phyloP scores from a whole-genome alignment of 176 grass and related monocot species.

The Tuctoria greenei region DNA sequence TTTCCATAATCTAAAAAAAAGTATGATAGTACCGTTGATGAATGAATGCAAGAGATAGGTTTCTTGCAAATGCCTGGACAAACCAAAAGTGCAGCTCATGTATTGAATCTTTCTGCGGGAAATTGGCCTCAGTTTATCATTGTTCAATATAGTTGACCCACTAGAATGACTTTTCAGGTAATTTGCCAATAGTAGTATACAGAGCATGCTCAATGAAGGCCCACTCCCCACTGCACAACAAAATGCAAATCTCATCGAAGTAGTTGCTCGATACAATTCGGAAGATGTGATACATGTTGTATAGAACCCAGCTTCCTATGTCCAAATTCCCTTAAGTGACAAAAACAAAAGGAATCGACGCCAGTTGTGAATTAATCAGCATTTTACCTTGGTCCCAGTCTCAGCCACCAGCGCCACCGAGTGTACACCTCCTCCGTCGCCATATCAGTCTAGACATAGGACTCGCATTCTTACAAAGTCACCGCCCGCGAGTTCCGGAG shows the following conservation, averaged over 20 bases:
- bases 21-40: too few species aligned
- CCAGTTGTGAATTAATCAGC: background rate
- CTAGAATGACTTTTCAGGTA: background rate
- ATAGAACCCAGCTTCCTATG: too few species aligned
- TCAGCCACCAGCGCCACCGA: constrained; percentile 70
- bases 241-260: background rate
- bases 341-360: constrained; percentile 22
- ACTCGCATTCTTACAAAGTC: too few species aligned
- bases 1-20: too few species aligned
- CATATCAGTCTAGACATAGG: constrained; percentile 95
- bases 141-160: background rate
- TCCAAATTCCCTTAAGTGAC: background rate
- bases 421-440: constrained; percentile 90
- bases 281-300: background rate
- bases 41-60: too few species aligned
- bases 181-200: background rate
- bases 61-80: constrained; percentile 57
- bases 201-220: constrained; percentile 2
- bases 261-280: constrained; percentile 2
- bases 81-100: constrained; percentile 11
- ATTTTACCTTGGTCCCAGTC: constrained; percentile 70
- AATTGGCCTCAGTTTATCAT: background rate
- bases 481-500: too few species aligned
- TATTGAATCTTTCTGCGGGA: background rate
- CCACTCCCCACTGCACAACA: background rate